These are phyloP conservation scores for Globomyces pollinis-pini DNA, from an alignment of 192 early-diverging fungal species.

Conservation along the genomic window DNA sequence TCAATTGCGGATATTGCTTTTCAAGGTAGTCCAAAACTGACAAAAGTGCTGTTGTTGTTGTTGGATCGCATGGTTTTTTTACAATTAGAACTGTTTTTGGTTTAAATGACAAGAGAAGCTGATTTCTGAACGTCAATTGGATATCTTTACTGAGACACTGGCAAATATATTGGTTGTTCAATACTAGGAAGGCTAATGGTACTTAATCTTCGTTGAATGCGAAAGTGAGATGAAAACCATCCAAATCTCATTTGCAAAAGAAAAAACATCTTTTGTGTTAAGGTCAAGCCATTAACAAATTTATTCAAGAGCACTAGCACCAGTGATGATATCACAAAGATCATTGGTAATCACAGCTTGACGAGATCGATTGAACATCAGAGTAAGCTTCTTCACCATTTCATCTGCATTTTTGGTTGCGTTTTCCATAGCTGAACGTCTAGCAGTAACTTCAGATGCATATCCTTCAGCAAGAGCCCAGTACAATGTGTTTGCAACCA, in stretches of 20 bases:
- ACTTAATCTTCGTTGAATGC: no score
- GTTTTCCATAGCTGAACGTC: constrained; percentile 99
- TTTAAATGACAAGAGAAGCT: not conserved
- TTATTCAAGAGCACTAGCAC: constrained; percentile 78
- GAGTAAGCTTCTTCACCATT: constrained; percentile 92
- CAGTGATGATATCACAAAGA: constrained; percentile 95
- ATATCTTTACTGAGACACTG: no score
- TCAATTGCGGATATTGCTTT: not conserved
- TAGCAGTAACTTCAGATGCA: constrained; percentile 91
- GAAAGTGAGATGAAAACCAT: no score
- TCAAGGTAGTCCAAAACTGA: constrained; percentile 48
- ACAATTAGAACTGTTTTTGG: constrained; percentile 71
- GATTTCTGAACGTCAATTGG: not conserved
- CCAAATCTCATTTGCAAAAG: no score
- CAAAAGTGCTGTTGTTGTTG: constrained; percentile 58
- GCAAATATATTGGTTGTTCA: not conserved
- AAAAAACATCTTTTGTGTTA: not conserved
- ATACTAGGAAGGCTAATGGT: no score
- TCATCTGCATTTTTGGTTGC: constrained; percentile 99
- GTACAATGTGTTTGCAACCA: constrained; percentile 88
- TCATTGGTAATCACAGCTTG: constrained; percentile 99
- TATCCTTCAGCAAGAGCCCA: constrained; percentile 96
- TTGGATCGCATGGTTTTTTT: constrained; percentile 67
- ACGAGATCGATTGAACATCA: constrained; percentile 95
- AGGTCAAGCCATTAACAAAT: not conserved